Evolutionary conservation across 1,284 basidiomycete genomes (phyloP).

Genomic region (Cryptococcus hybrid): DNA sequence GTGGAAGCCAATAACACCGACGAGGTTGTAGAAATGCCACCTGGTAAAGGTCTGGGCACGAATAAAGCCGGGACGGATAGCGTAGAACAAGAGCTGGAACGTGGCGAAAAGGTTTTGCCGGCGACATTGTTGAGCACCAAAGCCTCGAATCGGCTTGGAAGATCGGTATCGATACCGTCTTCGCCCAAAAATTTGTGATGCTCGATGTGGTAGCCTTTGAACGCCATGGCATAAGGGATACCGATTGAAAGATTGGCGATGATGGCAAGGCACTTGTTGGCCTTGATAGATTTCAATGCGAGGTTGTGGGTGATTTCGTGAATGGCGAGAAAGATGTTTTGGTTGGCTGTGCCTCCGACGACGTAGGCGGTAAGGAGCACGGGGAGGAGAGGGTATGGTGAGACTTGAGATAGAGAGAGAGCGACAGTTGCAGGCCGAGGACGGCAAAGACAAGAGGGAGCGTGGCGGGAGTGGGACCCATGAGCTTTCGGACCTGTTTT

Average conservation of each 20-base stretch:
- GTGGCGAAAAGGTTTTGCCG: constrained; percentile 98
- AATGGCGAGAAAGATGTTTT: constrained; percentile 95
- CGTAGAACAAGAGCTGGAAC: constrained; percentile 98
- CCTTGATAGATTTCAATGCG: constrained; percentile 77
- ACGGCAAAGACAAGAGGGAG: constrained; percentile 82
- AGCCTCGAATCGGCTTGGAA: constrained; percentile 84
- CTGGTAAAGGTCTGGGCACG: constrained; percentile 73
- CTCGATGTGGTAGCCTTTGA: constrained; percentile 97
- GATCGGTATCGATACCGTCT: constrained; percentile 89
- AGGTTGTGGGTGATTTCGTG: constrained; percentile 99
- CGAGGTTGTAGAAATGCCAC: constrained; percentile 82
- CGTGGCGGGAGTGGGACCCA: constrained; percentile 90
- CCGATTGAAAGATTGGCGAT: constrained; percentile 91
- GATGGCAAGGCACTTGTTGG: constrained; percentile 86
- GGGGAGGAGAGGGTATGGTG: constrained; percentile 65
- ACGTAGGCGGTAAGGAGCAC: constrained; percentile 80
- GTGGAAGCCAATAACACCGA: constrained; percentile 70
- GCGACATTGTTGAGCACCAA: constrained; percentile 88
- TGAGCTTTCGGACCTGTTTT: constrained; percentile 78
- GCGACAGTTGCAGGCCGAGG: constrained; percentile 68
- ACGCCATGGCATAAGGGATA: constrained; percentile 91
- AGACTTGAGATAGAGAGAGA: constrained; percentile 66
- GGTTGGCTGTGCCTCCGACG: constrained; percentile 92
- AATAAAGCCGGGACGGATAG: constrained; percentile 92
- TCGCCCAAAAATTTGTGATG: constrained; percentile 95